phyloP scores from a whole-genome alignment of 352 stramenopile genomes.

The Elongisporangium anandrum region DNA sequence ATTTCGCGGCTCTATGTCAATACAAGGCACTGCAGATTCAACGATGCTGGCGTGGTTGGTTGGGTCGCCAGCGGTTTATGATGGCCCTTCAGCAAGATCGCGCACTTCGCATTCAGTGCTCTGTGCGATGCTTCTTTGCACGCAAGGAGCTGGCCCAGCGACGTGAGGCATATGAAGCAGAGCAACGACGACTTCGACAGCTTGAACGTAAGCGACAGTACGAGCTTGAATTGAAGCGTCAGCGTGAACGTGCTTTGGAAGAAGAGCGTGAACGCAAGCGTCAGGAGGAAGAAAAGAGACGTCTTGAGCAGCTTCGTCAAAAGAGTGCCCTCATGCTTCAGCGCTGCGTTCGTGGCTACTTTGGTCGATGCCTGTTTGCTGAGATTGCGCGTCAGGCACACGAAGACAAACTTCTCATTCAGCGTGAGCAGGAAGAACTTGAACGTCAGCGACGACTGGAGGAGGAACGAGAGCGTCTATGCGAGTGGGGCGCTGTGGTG shows the following conservation, averaged over 20 bases:
- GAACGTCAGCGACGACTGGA: slow-evolving; percentile 29
- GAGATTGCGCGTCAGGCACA: slow-evolving; percentile 24
- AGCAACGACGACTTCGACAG: slow-evolving; percentile 19
- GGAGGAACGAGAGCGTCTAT: slow-evolving; percentile 14
- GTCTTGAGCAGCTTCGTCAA: slow-evolving; percentile 24
- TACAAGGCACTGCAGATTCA: slow-evolving; percentile 41
- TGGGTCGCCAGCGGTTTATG: slow-evolving; percentile 30
- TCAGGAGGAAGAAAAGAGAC: not conserved
- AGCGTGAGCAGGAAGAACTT: slow-evolving; percentile 24
- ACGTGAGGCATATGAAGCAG: slow-evolving; percentile 17
- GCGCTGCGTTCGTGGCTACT: slow-evolving; percentile 40
- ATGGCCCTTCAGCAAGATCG: slow-evolving; percentile 27
- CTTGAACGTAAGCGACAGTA: slow-evolving; percentile 28
- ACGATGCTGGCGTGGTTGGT: slow-evolving; percentile 31
- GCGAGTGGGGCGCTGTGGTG: slow-evolving; percentile 27
- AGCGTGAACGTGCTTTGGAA: slow-evolving; percentile 26
- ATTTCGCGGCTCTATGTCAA: slow-evolving; percentile 22
- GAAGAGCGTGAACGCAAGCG: slow-evolving; percentile 27
- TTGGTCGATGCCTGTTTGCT: slow-evolving; percentile 32
- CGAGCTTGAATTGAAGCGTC: slow-evolving; percentile 13
- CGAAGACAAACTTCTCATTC: slow-evolving; percentile 18
- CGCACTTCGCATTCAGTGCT: slow-evolving; percentile 49
- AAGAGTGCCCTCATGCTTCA: slow-evolving; percentile 49
- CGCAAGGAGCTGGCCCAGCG: slow-evolving; percentile 26
- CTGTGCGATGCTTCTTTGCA: slow-evolving; percentile 27